Evolutionary conservation across 495 filamentous ascomycete genomes (phyloP).

Genomic region (Aspergillus steynii): DNA sequence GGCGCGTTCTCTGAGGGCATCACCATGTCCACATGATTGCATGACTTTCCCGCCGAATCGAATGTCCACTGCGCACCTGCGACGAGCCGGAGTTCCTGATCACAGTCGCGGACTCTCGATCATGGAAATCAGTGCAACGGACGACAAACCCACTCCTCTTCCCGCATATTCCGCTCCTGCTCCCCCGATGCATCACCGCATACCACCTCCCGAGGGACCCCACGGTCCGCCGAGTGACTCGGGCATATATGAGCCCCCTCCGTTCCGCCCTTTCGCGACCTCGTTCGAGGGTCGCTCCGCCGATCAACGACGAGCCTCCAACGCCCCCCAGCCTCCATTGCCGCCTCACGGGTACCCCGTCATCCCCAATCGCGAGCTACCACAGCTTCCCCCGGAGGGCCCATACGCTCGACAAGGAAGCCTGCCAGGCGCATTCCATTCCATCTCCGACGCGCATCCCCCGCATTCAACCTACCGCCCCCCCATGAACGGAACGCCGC

Average conservation of each 20-base stretch:
- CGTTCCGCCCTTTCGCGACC: conserved; percentile 38
- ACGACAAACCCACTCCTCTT: conserved; percentile 22
- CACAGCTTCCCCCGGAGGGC: conserved; percentile 39
- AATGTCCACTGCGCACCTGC: conserved; percentile 19
- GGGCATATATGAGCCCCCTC: conserved; percentile 30
- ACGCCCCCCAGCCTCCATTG: conserved; percentile 29
- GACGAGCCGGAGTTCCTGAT: conserved; percentile 12
- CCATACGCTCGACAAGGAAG: conserved; percentile 39
- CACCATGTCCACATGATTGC: conserved; percentile 26
- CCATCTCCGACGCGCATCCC: conserved; percentile 27
- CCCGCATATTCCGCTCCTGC: conserved; percentile 19
- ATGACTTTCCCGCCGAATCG: conserved; percentile 23
- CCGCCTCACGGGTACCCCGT: conserved; percentile 33
- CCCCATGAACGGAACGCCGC: conserved; percentile 38
- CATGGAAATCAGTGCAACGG: conserved; percentile 23
- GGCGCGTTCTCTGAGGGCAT: not conserved
- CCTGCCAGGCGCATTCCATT: conserved; percentile 32
- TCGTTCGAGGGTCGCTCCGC: conserved; percentile 32
- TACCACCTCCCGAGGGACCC: conserved; percentile 33
- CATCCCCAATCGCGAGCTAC: conserved; percentile 40
- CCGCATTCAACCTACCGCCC: conserved; percentile 30
- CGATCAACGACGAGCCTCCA: conserved; percentile 37
- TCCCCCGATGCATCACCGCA: conserved; percentile 33
- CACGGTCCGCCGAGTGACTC: conserved; percentile 29
- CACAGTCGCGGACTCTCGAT: conserved; percentile 17